phyloP scores from a whole-genome alignment of 352 stramenopile species.

The Phytophthora crassamura region DNA sequence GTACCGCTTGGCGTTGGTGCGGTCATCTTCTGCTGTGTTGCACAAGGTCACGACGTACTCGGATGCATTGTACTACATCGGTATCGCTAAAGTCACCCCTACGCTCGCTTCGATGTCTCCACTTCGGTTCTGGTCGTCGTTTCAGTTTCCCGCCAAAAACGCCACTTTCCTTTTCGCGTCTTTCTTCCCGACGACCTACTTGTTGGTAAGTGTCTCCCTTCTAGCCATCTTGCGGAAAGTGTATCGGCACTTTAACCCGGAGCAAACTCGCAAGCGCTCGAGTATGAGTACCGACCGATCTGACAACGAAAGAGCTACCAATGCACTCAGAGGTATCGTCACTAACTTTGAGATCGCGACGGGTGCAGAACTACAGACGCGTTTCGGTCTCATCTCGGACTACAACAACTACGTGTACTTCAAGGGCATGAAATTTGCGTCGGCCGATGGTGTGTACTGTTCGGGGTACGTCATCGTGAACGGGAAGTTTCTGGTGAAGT shows the following conservation, averaged over 20 bases:
- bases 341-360: constrained; percentile 27
- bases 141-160: constrained; percentile 1
- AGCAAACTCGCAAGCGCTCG: neutral
- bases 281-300: neutral
- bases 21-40: neutral
- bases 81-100: neutral
- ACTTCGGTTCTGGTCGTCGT: constrained; percentile 11
- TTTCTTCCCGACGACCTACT: constrained; percentile 6
- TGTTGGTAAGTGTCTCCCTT: neutral
- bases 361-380: constrained; percentile 16
- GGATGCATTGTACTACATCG: neutral
- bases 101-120: constrained; percentile 3
- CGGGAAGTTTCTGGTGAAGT: constrained; percentile 34
- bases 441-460: constrained; percentile 33
- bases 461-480: constrained; percentile 34
- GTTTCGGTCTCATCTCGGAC: constrained; percentile 35
- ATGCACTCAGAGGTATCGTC: constrained; percentile 1
- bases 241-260: constrained; percentile 3
- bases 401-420: constrained; percentile 1
- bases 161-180: neutral
- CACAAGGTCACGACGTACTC: neutral
- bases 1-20: neutral
- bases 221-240: constrained; percentile 5
- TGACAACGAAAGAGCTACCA: neutral
- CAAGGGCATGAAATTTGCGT: constrained; percentile 39